These are phyloP conservation scores for Cladosporium sp. DNA, from an alignment of 2,329 filamentous ascomycete species.

Conservation along the genomic window DNA sequence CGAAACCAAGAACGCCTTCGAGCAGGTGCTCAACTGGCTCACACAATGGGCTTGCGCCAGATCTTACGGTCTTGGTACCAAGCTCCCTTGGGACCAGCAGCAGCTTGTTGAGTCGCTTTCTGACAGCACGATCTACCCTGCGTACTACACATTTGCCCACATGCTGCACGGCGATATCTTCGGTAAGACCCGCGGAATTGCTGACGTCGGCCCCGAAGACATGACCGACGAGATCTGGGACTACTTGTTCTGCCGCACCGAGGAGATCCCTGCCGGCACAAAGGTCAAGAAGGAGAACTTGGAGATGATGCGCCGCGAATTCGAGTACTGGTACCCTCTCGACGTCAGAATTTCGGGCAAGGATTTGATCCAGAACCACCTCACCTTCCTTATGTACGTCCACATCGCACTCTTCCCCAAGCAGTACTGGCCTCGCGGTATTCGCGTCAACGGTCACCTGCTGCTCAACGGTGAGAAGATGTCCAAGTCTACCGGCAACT, in stretches of 20 bases:
- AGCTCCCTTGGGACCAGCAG: slow-evolving; percentile 86
- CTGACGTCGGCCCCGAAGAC: slow-evolving; percentile 72
- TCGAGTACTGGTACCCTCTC: slow-evolving; percentile 95
- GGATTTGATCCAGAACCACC: slow-evolving; percentile 88
- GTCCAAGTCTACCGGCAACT: slow-evolving; percentile 96
- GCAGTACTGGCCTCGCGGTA: slow-evolving; percentile 81
- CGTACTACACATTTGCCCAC: slow-evolving; percentile 59
- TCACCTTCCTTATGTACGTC: slow-evolving; percentile 94
- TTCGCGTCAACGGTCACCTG: slow-evolving; percentile 89
- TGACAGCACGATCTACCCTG: slow-evolving; percentile 91
- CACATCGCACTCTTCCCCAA: slow-evolving; percentile 84
- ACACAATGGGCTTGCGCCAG: slow-evolving; percentile 93
- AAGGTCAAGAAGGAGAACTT: slow-evolving; percentile 72
- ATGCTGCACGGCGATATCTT: slow-evolving; percentile 75
- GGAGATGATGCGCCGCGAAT: slow-evolving; percentile 79
- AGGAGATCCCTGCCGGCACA: slow-evolving; percentile 57
- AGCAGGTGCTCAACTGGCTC: slow-evolving; percentile 85
- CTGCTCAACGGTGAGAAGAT: slow-evolving; percentile 98
- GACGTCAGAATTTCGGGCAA: slow-evolving; percentile 87
- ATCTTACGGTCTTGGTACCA: slow-evolving; percentile 87
- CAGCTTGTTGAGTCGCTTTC: slow-evolving; percentile 90
- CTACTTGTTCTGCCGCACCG: slow-evolving; percentile 79
- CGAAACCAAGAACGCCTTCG: slow-evolving; percentile 58
- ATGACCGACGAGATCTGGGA: slow-evolving; percentile 97
- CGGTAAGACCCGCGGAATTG: slow-evolving; percentile 65